Evolutionary conservation across 2,329 filamentous ascomycete species (phyloP), one percentile per base, ranked within the genome.

Genomic region (Colletotrichum lupini): DNA sequence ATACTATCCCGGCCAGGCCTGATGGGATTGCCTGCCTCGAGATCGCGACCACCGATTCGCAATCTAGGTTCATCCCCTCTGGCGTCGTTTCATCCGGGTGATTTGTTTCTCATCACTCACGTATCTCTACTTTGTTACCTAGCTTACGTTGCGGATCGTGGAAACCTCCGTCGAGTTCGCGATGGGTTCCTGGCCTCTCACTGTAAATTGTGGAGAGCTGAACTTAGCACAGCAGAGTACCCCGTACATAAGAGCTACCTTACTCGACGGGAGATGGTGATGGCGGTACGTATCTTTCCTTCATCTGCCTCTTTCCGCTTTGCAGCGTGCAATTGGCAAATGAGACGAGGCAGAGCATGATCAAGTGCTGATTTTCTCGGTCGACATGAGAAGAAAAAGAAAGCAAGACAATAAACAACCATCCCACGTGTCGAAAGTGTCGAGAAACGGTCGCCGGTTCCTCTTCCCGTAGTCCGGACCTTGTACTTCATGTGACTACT

Each of bases 151-250:
- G 59, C 37, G 19, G 58, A n/a, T 57, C 61, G 14, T 60, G 28
- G 42, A 55, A 32, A 55, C 16, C n/a, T 12, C 60, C 53, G 56
- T 24, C 28, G 35, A 46, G 19, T 26, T 61, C 12, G 22, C 58
- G 37, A 60, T 4, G 7, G 16, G 19, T 62, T 53, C 53, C 56
- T 42, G 37, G 53, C n/a, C 46, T 24, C 35, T 57, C 37, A 63
- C 53, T 28, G 35, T 62, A 42, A 58, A 62, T 68, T 63, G 64
- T 68, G 69, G 69, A 68, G 64, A 59, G 14, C n/a, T n/a, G 58
- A 5, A 35, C 11, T 35, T 35, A 1, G 9, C 32, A 35, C 32
- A 35, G 32, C 12, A 5, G 32, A 35, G 32, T 12, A 30, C 28
- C 0, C 8, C 28, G 1, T 2, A 35, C 32, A 35, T 46, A 61